phyloP scores from a whole-genome alignment of 2,329 filamentous ascomycete species.

The Huntiella abstrusa region DNA sequence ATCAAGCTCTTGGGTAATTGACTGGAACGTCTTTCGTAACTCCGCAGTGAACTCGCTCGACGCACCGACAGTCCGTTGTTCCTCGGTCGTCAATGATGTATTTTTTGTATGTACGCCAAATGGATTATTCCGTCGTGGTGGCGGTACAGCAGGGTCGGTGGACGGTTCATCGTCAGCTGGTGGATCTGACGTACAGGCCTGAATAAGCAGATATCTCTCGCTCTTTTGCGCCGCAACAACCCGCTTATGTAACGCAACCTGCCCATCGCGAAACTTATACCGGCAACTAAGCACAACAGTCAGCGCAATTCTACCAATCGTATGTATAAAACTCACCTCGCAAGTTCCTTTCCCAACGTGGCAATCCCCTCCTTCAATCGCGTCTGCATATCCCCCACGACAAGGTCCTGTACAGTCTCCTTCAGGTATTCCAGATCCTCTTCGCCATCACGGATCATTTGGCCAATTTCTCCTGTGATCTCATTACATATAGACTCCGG shows the following conservation, averaged over 20 bases:
- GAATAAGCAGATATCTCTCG: background rate
- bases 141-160: slow-evolving; percentile 15
- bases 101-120: slow-evolving; percentile 16
- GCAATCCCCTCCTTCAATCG: slow-evolving; percentile 47
- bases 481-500: slow-evolving; percentile 27
- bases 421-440: slow-evolving; percentile 63
- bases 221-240: background rate
- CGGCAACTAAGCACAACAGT: slow-evolving; percentile 22
- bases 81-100: slow-evolving; percentile 35
- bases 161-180: slow-evolving; percentile 7
- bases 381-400: too few relatives aligned
- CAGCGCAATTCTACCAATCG: slow-evolving; percentile 2
- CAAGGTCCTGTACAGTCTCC: too few relatives aligned
- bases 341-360: slow-evolving; percentile 42
- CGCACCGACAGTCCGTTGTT: slow-evolving; percentile 55
- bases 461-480: slow-evolving; percentile 62
- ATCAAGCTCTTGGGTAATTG: slow-evolving; percentile 69
- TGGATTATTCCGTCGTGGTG: slow-evolving; percentile 15
- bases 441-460: slow-evolving; percentile 56
- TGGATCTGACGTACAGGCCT: slow-evolving; percentile 12
- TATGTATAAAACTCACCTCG: slow-evolving; percentile 30
- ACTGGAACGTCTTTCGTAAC: slow-evolving; percentile 65
- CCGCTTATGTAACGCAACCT: slow-evolving; percentile 53
- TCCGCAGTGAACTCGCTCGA: slow-evolving; percentile 71
- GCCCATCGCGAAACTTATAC: slow-evolving; percentile 60